Percentiles rank a stretch among this genome's conserved stretches.
Evolutionary conservation across 2,329 filamentous ascomycete species (phyloP).

Genomic region (Fusarium sterilihyphosum): DNA sequence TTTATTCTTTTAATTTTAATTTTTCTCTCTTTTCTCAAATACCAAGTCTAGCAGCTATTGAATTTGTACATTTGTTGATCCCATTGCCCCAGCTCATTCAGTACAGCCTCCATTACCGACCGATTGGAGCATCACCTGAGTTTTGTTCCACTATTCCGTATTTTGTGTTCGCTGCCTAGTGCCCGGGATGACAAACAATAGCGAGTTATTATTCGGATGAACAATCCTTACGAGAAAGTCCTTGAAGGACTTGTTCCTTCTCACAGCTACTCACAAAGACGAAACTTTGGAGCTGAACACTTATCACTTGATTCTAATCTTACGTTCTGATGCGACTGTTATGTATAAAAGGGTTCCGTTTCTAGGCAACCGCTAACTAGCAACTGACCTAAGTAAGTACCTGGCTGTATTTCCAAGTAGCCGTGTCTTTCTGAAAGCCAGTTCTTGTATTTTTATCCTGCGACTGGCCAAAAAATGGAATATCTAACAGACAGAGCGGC

Average conservation of each 20-base stretch:
- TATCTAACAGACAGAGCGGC: not conserved
- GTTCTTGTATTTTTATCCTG: not conserved
- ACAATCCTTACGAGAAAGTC: not conserved
- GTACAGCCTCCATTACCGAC: not conserved
- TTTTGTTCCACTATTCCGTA: not conserved
- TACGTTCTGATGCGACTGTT: rapidly evolving
- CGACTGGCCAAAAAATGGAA: not conserved
- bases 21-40: not conserved
- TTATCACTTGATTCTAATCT: not conserved
- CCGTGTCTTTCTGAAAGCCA: rapidly evolving
- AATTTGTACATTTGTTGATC: rapidly evolving
- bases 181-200: not conserved
- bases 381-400: rapidly evolving
- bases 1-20: not conserved
- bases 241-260: not conserved
- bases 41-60: not conserved
- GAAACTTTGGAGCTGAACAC: rapidly evolving
- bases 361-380: no score
- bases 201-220: not conserved
- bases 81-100: rapidly evolving
- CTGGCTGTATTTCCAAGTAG: not conserved
- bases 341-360: not conserved
- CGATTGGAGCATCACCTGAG: not conserved
- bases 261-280: rapidly evolving
- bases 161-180: not conserved